Base-by-base conservation (phyloP, 768 basidiomycete species). In the Naematelia encephala region DNA sequence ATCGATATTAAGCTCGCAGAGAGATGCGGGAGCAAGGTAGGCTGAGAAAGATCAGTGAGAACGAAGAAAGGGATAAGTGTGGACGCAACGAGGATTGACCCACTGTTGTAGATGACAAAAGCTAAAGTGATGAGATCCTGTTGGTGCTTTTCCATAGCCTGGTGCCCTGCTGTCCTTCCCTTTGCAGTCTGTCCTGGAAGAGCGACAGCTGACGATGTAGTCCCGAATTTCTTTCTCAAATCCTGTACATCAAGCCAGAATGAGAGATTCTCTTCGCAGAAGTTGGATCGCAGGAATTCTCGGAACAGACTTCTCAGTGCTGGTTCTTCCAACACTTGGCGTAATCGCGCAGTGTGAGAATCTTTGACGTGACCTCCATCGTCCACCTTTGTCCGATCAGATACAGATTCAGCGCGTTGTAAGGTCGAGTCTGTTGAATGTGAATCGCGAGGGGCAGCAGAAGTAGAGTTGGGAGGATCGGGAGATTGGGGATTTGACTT, bases 161-260 rank as follows among this genome's bases (percentile, higher is more conserved):
- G 72, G 48, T 73, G 72, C 2, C 77, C 78, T 2, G 66, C 59
- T 2, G 67, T 63, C 27, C 50, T 82, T 84, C 87, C 19, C 42
- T 66, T 66, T 30, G 59, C 54, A 1, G 56, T 57, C 22, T 62
- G 44, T 2, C 54, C 58, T 10, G 67, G 66, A n/a, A 63, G 67
- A 13, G 79, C 79, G 59, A 88, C 85, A 12, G 92, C 93, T 67
- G 86, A 91, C 3, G 91, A 94, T 0, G 96, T 96, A 57, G 92
- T 97, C 72, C 85, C 86, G 80, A 99, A 99, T 75, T 92, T 88
- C 70, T 87, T 85, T 79, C 91, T 93, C 81, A 99, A 96, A 75
- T 99, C 96, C 75, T 91, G 84, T 2, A 97, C 93, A 72, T 99
- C 96, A 56, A 98, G 77, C 89, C 91, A 99, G 80, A 97, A 99